Evolutionary conservation across 371 early-diverging fungal genomes (phyloP), one percentile per base, ranked within the genome.

Genomic region (Mortierella sp.): DNA sequence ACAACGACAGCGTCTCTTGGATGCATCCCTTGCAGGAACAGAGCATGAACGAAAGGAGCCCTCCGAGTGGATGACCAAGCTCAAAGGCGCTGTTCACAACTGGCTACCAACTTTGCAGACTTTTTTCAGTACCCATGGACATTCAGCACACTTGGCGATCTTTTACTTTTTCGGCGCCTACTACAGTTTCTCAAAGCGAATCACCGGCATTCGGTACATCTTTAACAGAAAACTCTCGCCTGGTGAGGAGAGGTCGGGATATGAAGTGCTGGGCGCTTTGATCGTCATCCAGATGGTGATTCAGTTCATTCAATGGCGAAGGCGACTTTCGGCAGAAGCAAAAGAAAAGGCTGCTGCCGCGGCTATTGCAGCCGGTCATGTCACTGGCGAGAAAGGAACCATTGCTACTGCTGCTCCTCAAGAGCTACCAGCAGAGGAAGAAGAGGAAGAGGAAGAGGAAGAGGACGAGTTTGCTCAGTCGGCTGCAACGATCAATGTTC

Each of bases 111-210:
- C 69, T 1, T 42, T 79, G 4, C 70, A 72, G 46, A 69, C 3
- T 8, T 72, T 79, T 41, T 72, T 72, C 57, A 72, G 62, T n/a
- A 69, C 70, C 10, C 66, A 86, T 63, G 81, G 89, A 8, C 73
- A 79, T 42, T 86, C 91, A 16, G 69, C 88, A 21, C 95, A 96
- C 69, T 69, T 95, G 56, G 93, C 90, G 3, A 64, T 91, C 18
- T 95, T 96, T 73, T 95, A 95, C 74, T 89, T 96, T 67, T 71
- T 85, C 57, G 94, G 95, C 16, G 84, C 91, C 0, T 94, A 89
- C 69, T 94, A 96, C 61, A 82, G 82, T 57, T 67, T 94, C 46
- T 86, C 96, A 0, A 93, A 94, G 71, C 87, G 96, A 31, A 48
- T 93, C 23, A 80, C 90, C 0, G 90, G 93, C 0, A 86, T 92